Evolutionary conservation across 331 rosid genomes (phyloP), one percentile per base, ranked within the genome.

Genomic region (Malus hybrid): DNA sequence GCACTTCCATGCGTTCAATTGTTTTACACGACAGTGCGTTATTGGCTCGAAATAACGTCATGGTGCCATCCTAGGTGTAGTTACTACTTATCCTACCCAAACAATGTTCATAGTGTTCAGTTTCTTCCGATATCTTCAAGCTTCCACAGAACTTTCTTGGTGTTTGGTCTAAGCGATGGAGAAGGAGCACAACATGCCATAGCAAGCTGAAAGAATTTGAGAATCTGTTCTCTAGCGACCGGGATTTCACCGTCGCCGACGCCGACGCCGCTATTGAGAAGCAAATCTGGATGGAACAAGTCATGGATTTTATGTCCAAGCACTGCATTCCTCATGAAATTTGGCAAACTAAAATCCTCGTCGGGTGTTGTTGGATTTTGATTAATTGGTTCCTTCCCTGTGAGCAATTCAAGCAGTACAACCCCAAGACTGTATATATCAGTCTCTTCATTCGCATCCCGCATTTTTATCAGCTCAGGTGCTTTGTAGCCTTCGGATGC

Each of bases 121-220:
- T 78, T 85, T 70, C 86, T 39, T 39, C 46, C 79, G 32, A 92
- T 84, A 63, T 92, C 97, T 80, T 87, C 91, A 71, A 95, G 96
- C 89, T 89, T 92, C 79, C 84, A 71, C 9, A 92, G 80, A 54
- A 92, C 87, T 84, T 90, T 96, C 81, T 87, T 88, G 71, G 84
- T 83, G 83, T 70, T 88, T 36, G 99, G 99, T 79, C 99, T 90
- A 32, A 92, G 82, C 62, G 93, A 83, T 62, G 99, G 93, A 7
- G 98, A 88, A 68, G 98, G 98, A 39, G 97, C 89, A 69, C 97
- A 92, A 73, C 97, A 95, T 55, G 97, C 83, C 96, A 95, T 86
- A 3, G 99, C 97, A 71, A 95, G 93, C 87, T 90, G 93, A 73
- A 92, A 92, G 73, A 85, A 83, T 54, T 90, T 86, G 79, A 95